Evolutionary conservation across 1,284 basidiomycete genomes (phyloP).

Genomic region (Pseudozyma hubeiensis): DNA sequence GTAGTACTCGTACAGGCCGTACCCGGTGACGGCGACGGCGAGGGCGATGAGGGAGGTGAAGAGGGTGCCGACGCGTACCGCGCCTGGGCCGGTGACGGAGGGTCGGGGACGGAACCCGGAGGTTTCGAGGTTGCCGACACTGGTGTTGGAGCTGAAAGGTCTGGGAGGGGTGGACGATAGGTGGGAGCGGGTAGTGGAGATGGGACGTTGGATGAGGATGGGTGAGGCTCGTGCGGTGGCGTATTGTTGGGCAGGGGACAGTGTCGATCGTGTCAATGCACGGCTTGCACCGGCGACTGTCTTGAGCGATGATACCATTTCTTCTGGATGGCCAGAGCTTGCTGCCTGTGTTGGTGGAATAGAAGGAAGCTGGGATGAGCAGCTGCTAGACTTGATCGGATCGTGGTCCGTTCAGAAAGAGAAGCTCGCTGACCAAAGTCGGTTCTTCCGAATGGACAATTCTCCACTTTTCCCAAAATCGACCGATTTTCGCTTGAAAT

Average conservation of each 20-base stretch:
- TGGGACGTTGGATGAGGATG: not conserved
- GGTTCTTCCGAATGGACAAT: conserved; percentile 3
- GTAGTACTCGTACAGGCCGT: conserved; percentile 67
- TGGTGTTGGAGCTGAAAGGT: not conserved
- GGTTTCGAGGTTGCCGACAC: conserved; percentile 38
- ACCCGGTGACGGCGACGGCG: conserved; percentile 61
- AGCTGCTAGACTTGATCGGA: too few species aligned
- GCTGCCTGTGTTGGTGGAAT: not conserved
- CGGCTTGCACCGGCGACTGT: conserved; percentile 7
- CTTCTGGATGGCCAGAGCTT: not conserved
- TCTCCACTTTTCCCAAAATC: conserved; percentile 29
- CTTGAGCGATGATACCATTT: conserved; percentile 23
- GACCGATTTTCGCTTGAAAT: conserved; percentile 3
- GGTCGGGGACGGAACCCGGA: conserved; percentile 32
- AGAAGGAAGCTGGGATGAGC: not conserved
- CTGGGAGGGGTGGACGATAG: conserved; percentile 13
- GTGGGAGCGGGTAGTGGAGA: not conserved
- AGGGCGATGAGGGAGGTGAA: conserved; percentile 54
- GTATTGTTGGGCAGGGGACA: not conserved
- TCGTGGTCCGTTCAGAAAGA: too few species aligned
- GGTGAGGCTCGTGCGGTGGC: not conserved
- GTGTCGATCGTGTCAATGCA: not conserved
- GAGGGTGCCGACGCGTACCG: conserved; percentile 41
- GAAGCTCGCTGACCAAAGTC: not conserved
- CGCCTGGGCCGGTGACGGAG: conserved; percentile 16